Percentiles rank a stretch among this genome's conserved stretches.
Evolutionary conservation across 2,329 filamentous ascomycete species (phyloP).

Genomic region (Colletotrichum scovillei): DNA sequence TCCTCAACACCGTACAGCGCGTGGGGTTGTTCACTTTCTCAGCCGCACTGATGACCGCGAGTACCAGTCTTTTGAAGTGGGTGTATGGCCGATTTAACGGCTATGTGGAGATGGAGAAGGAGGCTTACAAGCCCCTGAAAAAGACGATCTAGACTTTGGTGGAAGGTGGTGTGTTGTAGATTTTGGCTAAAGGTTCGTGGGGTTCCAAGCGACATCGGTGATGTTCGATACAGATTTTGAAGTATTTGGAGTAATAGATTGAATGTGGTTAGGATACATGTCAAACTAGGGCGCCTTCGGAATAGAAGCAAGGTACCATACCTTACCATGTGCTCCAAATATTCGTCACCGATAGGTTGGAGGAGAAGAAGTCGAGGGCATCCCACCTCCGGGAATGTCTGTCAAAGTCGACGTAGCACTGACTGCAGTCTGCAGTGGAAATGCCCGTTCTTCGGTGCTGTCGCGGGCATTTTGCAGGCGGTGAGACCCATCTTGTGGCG

Average conservation of each 20-base stretch:
- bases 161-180: not conserved
- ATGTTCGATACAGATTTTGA: not conserved
- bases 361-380: not conserved
- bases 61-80: slow-evolving; percentile 76
- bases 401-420: slow-evolving; percentile 1
- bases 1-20: slow-evolving; percentile 74
- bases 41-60: slow-evolving; percentile 77
- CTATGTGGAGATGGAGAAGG: slow-evolving; percentile 52
- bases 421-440: slow-evolving; percentile 11
- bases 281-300: not conserved
- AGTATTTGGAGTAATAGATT: not conserved
- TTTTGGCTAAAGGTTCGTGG: not conserved
- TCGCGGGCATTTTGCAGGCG: slow-evolving; percentile 7
- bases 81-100: slow-evolving; percentile 77
- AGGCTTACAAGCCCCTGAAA: slow-evolving; percentile 47
- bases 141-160: slow-evolving; percentile 34
- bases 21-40: slow-evolving; percentile 76
- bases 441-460: slow-evolving; percentile 15
- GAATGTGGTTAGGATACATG: not conserved
- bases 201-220: slow-evolving; percentile 14
- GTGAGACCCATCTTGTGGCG: slow-evolving; percentile 28
- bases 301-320: not conserved
- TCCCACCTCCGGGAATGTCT: no score
- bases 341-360: slow-evolving; percentile 8
- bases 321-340: slow-evolving; percentile 4